phyloP scores from a whole-genome alignment of 805 yeast genomes.

The Zygoascus flipseniorum region DNA sequence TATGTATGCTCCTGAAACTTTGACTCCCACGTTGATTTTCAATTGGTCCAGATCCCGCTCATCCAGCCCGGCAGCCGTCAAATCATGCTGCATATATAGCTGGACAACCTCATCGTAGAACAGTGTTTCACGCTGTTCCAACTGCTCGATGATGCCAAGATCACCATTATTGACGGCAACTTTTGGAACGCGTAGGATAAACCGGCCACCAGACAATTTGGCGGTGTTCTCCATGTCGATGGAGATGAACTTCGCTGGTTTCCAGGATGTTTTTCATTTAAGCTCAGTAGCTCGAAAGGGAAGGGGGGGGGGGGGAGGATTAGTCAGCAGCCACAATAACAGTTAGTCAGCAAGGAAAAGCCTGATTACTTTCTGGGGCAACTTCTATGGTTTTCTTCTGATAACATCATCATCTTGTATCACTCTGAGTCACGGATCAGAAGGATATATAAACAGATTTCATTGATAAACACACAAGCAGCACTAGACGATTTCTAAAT shows the following conservation, averaged over 20 bases:
- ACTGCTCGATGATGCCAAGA: neutral
- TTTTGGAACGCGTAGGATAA: neutral
- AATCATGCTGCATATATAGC: constrained; percentile 8
- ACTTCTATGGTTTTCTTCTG: too few species aligned
- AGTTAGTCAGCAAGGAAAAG: too few species aligned
- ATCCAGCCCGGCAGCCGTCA: neutral
- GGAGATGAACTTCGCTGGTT: too few species aligned
- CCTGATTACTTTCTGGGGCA: too few species aligned
- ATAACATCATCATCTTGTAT: too few species aligned
- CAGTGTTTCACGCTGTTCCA: constrained; percentile 2
- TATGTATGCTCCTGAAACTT: neutral
- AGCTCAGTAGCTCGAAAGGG: too few species aligned
- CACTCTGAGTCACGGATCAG: too few species aligned
- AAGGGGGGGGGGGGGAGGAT: too few species aligned
- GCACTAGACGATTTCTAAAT: neutral
- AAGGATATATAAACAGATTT: too few species aligned
- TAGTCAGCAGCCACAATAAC: too few species aligned
- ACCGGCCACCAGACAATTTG: neutral
- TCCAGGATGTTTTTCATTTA: too few species aligned
- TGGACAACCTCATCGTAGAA: constrained; percentile 16
- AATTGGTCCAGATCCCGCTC: neutral
- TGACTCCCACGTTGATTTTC: neutral
- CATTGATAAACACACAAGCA: too few species aligned
- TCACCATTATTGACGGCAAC: neutral
- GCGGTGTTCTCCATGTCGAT: neutral